phyloP scores from a whole-genome alignment of 2,329 filamentous ascomycete genomes.

The Immersiporthe knoxdaviesiana region DNA sequence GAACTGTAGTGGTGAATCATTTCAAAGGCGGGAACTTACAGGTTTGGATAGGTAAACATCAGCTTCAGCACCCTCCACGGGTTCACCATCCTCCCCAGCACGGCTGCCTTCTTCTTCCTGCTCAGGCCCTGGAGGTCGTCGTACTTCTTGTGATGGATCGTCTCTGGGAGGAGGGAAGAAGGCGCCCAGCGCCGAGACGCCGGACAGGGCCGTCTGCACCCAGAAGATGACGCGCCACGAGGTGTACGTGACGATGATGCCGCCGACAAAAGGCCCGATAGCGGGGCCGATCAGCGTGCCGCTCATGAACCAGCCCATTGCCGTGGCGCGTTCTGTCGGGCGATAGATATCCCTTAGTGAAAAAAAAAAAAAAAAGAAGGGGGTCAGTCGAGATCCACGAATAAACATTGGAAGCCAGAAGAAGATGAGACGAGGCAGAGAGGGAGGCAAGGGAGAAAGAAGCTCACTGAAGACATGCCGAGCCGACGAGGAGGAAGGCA shows the following conservation, averaged over 20 bases:
- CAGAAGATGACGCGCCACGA: conserved; percentile 73
- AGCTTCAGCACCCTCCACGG: conserved; percentile 60
- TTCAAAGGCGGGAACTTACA: conserved; percentile 16
- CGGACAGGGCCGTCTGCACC: conserved; percentile 67
- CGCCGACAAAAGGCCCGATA: conserved; percentile 66
- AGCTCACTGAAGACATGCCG: conserved; percentile 58
- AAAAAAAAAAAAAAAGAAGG: too few relatives aligned
- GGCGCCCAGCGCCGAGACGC: conserved; percentile 56
- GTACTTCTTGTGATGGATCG: conserved; percentile 62
- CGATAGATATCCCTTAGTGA: conserved; percentile 56
- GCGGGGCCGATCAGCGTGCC: conserved; percentile 69
- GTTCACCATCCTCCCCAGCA: conserved; percentile 63
- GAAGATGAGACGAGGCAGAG: too few relatives aligned
- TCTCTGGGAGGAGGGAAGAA: conserved; percentile 69
- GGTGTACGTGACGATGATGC: conserved; percentile 69
- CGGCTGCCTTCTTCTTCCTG: conserved; percentile 45
- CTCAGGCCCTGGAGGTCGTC: conserved; percentile 57
- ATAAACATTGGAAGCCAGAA: too few relatives aligned
- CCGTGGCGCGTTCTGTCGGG: conserved; percentile 66
- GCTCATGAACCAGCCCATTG: conserved; percentile 67
- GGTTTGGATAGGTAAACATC: conserved; percentile 63
- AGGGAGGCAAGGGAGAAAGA: too few relatives aligned
- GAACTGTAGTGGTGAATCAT: too few relatives aligned
- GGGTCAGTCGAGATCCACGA: background rate
- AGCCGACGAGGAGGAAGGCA: conserved; percentile 68